Conservation (phyloP, 768 basidiomycete genomes). For the Collybiopsis confluens region DNA sequence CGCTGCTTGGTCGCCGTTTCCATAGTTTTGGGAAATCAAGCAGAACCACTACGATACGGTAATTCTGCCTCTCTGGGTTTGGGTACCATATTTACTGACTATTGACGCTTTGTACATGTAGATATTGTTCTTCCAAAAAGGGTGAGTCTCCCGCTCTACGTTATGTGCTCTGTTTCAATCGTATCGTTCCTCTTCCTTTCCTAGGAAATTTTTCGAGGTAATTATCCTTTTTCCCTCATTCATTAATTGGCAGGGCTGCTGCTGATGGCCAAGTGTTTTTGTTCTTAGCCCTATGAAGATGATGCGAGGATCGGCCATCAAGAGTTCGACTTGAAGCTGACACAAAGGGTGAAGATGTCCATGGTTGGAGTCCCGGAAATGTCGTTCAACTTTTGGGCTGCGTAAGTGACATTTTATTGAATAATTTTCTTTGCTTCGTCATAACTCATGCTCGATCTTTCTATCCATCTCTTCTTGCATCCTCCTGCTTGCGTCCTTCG, state of each 20-base stretch:
- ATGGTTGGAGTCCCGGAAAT: slow-evolving; percentile 99
- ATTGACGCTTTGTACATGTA: slow-evolving; percentile 16
- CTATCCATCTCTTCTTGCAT: too few species aligned
- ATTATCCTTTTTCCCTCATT: slow-evolving; percentile 1
- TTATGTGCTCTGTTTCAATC: too few species aligned
- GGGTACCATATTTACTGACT: too few species aligned
- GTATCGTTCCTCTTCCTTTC: neutral
- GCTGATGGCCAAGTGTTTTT: too few species aligned
- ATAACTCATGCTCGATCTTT: too few species aligned
- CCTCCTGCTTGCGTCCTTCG: too few species aligned
- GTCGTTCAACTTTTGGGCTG: slow-evolving; percentile 90
- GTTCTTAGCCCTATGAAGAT: slow-evolving; percentile 84
- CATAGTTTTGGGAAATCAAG: slow-evolving; percentile 62
- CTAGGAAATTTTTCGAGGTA: slow-evolving; percentile 79
- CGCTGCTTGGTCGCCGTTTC: slow-evolving; percentile 36
- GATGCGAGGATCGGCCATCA: slow-evolving; percentile 92
- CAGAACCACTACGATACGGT: slow-evolving; percentile 96
- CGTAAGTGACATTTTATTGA: slow-evolving; percentile 42
- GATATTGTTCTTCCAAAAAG: slow-evolving; percentile 98
- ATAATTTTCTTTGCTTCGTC: neutral
- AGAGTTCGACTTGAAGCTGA: slow-evolving; percentile 92
- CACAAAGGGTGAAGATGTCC: slow-evolving; percentile 94
- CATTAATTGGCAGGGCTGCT: neutral
- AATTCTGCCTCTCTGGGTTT: slow-evolving; percentile 8
- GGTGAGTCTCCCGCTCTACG: slow-evolving; percentile 38